A percentile compares a stretch with the other conserved stretches of the same genome.
phyloP scores from a whole-genome alignment of 2,329 filamentous ascomycete genomes.

The Gaeumannomyces sp. region DNA sequence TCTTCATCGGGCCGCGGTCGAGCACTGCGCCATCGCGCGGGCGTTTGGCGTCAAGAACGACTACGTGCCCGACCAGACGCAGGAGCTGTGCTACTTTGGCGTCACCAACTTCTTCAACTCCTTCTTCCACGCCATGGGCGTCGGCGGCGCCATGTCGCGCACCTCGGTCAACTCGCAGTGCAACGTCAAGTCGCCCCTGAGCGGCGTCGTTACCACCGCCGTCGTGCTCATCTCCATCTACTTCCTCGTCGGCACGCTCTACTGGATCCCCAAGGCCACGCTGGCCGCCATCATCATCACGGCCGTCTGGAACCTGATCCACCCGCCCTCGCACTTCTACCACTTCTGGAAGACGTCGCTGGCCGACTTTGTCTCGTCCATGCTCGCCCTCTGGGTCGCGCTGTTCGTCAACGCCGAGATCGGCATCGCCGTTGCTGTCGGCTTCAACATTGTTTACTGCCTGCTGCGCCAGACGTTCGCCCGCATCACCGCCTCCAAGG shows the following conservation, averaged over 20 bases:
- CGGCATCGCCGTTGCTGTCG: constrained; percentile 53
- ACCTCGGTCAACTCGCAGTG: constrained; percentile 62
- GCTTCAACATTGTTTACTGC: constrained; percentile 58
- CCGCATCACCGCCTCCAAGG: constrained; percentile 27
- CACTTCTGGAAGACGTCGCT: constrained; percentile 59
- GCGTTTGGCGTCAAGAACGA: constrained; percentile 56
- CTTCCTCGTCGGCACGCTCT: constrained; percentile 52
- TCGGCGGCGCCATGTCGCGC: constrained; percentile 60
- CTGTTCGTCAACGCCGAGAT: constrained; percentile 55
- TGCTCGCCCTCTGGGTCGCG: constrained; percentile 59
- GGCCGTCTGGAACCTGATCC: constrained; percentile 57
- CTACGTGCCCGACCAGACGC: constrained; percentile 57
- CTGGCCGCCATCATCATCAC: constrained; percentile 62
- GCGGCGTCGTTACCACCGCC: constrained; percentile 53
- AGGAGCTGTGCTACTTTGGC: constrained; percentile 60
- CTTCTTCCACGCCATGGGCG: constrained; percentile 58
- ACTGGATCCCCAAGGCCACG: constrained; percentile 62
- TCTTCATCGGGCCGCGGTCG: constrained; percentile 56
- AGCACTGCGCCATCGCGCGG: constrained; percentile 59
- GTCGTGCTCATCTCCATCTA: constrained; percentile 58
- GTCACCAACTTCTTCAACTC: constrained; percentile 57
- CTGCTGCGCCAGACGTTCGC: constrained; percentile 53
- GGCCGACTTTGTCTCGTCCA: constrained; percentile 56
- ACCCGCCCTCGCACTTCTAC: constrained; percentile 52
- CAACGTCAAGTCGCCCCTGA: constrained; percentile 55